Base-by-base conservation (phyloP, 2,329 filamentous ascomycete genomes). In the Emergomyces africanus region DNA sequence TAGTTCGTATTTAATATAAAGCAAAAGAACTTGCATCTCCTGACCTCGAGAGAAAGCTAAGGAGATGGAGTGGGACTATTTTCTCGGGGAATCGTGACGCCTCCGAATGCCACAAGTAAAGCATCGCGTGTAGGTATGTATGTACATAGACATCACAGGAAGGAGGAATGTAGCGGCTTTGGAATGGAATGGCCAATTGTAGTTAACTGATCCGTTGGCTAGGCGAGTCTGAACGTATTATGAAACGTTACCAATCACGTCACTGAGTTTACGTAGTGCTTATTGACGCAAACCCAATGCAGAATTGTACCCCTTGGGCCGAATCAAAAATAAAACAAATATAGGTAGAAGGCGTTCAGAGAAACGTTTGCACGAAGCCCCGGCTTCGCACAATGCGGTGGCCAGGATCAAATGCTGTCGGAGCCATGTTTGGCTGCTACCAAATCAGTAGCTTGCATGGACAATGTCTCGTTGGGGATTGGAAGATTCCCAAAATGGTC, bases 1-100 rank as follows among this genome's bases (percentile, higher is more conserved):
- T 78, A 80, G 70, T 81, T 87, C 65, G 79, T 87, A 8, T 79
- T 83, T 1, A 78, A 79, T 2, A 79, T 80, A 71, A 78, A 81
- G 63, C 79, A 77, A 68, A 74, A 50, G 74, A 80, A 35, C 85
- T 80, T 66, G 68, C 75, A 49, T 74, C 77, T 5, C 77, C 77
- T 62, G 84, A 87, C 67, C 67, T 87, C 44, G 82, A 86, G 72
- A 76, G 79, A 39, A 75, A 83, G 76, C 83, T 4, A 75, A 78
- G 58, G 81, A 84, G 68, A 83, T 51, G 75, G 78, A 66, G 75
- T 78, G 58, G 85, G 86, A 35, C 1, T 33, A n/a, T 12, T 23
- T 20, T 5, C 14, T 35, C n/a, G 3, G 25, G 14, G 12, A 12
- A 49, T 49, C 23, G 5, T 14, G 46, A 49, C 20, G n/a, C 8